These are phyloP conservation scores for Acanthamoeba royreba DNA, from an alignment of 208 protist species.

Conservation along the genomic window DNA sequence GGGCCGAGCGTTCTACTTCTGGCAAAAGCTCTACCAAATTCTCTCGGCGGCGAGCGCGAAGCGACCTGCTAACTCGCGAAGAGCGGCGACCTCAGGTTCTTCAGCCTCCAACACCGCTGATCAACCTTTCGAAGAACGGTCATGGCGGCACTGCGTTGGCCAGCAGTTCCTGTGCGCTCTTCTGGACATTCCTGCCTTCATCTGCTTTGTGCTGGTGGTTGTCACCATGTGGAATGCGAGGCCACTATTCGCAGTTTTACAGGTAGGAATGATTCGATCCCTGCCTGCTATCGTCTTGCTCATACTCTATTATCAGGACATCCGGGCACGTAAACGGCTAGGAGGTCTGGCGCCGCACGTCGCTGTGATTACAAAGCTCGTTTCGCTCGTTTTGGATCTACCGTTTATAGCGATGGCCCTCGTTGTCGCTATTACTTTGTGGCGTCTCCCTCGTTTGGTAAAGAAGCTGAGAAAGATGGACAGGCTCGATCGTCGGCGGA, in stretches of 20 bases:
- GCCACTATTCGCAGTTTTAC: neutral
- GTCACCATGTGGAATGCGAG: neutral
- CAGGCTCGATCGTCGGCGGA: neutral
- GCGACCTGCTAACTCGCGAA: no score
- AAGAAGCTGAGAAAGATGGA: neutral
- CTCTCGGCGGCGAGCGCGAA: neutral
- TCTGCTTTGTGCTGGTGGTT: neutral
- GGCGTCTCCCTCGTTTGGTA: neutral
- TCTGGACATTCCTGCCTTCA: neutral
- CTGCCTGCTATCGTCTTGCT: no score
- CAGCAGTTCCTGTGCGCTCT: neutral
- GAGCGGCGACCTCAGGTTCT: no score
- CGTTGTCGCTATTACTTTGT: neutral
- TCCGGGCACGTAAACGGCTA: neutral
- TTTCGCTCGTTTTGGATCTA: neutral
- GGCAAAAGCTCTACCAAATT: neutral
- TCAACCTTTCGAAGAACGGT: neutral
- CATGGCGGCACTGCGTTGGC: neutral
- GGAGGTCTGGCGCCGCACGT: neutral
- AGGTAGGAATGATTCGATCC: no score
- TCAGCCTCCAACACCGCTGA: no score
- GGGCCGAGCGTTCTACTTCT: neutral
- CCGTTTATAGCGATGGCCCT: neutral
- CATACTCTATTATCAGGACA: no score
- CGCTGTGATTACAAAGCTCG: neutral